Conservation (phyloP, 1,139 yeast genomes). For the Chernovozyma sophiae-reginae region DNA sequence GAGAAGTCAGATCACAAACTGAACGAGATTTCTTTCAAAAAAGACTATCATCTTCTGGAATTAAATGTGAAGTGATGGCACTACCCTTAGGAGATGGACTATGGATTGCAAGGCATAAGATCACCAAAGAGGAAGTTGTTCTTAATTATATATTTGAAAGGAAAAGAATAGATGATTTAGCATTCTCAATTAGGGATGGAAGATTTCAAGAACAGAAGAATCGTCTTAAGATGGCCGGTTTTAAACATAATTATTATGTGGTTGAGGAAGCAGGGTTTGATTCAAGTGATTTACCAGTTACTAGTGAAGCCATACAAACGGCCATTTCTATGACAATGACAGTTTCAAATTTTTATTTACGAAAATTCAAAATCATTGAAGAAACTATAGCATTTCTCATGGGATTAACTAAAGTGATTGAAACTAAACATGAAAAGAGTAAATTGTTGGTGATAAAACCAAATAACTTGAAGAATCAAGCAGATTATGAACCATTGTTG, state of each 20-base stretch:
- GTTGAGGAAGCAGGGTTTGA: constrained; percentile 69
- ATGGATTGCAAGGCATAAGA: constrained; percentile 77
- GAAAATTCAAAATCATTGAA: constrained; percentile 67
- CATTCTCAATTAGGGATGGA: constrained; percentile 79
- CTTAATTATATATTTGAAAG: constrained; percentile 83
- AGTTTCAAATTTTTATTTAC: constrained; percentile 61
- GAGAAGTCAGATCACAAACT: constrained; percentile 64
- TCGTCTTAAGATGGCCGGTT: constrained; percentile 65
- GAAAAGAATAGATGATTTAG: constrained; percentile 83
- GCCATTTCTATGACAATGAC: constrained; percentile 72
- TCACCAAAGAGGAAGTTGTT: constrained; percentile 59
- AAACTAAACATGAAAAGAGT: constrained; percentile 25
- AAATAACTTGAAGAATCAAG: constrained; percentile 45
- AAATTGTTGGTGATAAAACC: constrained; percentile 49
- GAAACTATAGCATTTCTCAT: constrained; percentile 68
- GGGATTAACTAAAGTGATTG: constrained; percentile 51
- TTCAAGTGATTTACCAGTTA: constrained; percentile 30
- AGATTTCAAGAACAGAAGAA: constrained; percentile 82
- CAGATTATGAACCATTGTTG: constrained; percentile 44
- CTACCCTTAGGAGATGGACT: constrained; percentile 82
- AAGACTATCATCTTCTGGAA: constrained; percentile 45
- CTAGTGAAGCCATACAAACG: constrained; percentile 68
- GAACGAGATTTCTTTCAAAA: constrained; percentile 64
- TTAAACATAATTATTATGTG: constrained; percentile 66
- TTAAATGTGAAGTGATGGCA: constrained; percentile 51